These are phyloP conservation scores for Solanum dulcamara DNA, from an alignment of 257 asterid genomes.

Conservation along the genomic window DNA sequence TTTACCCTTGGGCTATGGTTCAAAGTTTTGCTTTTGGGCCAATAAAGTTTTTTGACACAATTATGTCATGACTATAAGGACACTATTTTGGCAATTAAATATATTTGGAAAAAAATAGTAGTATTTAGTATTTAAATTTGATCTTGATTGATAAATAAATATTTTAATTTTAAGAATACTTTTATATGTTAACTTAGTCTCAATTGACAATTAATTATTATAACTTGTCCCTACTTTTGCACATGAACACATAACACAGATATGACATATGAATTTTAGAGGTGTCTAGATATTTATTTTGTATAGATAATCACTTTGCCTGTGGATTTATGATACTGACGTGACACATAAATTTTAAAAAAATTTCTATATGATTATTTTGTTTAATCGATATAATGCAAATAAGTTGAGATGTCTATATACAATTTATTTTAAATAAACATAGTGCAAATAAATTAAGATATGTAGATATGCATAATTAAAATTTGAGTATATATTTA, in stretches of 20 bases:
- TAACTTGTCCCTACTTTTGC: neutral
- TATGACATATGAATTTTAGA: neutral
- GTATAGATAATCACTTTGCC: no score
- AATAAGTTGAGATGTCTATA: neutral
- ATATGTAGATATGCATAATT: neutral
- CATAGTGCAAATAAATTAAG: neutral
- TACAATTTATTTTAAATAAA: no score
- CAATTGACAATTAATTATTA: neutral
- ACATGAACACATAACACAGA: neutral
- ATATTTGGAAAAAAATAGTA: neutral
- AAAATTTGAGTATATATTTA: no score
- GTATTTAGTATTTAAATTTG: neutral
- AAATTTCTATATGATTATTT: neutral
- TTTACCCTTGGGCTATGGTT: neutral
- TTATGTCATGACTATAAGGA: neutral
- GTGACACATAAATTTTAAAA: no score
- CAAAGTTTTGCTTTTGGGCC: neutral
- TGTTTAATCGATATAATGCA: neutral
- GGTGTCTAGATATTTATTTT: neutral
- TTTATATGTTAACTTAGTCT: neutral
- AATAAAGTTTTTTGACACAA: neutral
- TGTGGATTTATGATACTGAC: fast-evolving
- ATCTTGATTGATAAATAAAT: neutral
- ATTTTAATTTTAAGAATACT: neutral
- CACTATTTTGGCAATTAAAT: neutral